These are phyloP conservation scores for Omphalea diandra DNA, from an alignment of 441 rosid genomes.

Conservation along the genomic window DNA sequence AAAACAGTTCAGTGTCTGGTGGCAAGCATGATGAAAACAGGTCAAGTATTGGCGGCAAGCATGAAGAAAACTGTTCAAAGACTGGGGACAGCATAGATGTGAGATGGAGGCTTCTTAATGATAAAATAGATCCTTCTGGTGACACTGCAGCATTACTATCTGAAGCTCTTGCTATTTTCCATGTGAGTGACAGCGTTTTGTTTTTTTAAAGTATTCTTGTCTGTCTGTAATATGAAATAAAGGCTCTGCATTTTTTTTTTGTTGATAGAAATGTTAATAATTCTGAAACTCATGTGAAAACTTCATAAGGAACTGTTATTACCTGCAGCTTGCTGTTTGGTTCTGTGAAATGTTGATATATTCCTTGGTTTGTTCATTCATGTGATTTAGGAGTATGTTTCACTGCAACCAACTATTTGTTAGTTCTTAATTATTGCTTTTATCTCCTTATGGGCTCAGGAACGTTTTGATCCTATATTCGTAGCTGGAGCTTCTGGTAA, in stretches of 20 bases:
- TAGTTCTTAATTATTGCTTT: too few relatives aligned
- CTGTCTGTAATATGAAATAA: constrained; percentile 8
- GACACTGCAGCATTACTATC: constrained; percentile 54
- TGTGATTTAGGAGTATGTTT: background rate
- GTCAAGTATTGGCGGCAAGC: too few relatives aligned
- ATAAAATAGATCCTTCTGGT: constrained; percentile 47
- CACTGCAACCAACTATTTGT: background rate
- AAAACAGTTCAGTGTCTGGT: constrained; percentile 31
- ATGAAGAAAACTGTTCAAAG: constrained; percentile 35
- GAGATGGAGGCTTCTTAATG: constrained; percentile 88
- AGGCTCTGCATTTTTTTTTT: background rate
- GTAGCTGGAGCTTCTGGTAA: constrained; percentile 43
- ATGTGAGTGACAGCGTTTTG: constrained; percentile 44
- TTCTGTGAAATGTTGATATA: background rate
- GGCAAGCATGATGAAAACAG: too few relatives aligned
- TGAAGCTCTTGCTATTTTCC: constrained; percentile 71
- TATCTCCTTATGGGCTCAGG: constrained; percentile 37
- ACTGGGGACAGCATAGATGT: constrained; percentile 42
- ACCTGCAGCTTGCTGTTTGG: background rate
- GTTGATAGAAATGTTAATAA: background rate
- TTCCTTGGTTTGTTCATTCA: background rate
- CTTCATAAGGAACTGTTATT: background rate
- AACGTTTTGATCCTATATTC: constrained; percentile 78
- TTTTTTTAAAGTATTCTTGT: background rate
- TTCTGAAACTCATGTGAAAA: background rate